Evolutionary conservation across 176 grass and related monocot genomes (phyloP).

Genomic region (Eragrostis curvula): DNA sequence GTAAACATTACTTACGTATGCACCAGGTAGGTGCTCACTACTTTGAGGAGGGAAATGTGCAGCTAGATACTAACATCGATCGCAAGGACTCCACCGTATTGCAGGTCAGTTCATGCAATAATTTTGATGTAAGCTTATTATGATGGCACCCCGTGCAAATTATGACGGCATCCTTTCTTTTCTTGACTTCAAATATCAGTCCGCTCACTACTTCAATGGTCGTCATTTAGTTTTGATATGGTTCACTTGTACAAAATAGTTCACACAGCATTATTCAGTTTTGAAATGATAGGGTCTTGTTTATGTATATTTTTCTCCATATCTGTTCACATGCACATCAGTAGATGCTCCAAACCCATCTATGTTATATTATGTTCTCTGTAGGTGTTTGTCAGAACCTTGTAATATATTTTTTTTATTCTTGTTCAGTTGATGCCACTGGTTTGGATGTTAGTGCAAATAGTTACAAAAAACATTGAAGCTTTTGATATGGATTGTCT

Average conservation of each 20-base stretch:
- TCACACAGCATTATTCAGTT: neutral
- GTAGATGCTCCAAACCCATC: neutral
- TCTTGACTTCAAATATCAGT: conserved; percentile 6
- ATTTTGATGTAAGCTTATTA: neutral
- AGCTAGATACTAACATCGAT: conserved; percentile 87
- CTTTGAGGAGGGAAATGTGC: conserved; percentile 99
- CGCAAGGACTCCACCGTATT: conserved; percentile 80
- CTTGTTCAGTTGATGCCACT: neutral
- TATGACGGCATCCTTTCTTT: neutral
- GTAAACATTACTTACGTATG: conserved; percentile 36
- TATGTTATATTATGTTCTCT: neutral
- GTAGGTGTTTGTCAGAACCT: neutral
- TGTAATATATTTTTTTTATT: neutral
- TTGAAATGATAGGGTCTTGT: neutral
- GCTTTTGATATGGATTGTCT: neutral
- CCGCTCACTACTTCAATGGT: neutral
- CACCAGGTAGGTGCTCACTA: conserved; percentile 92
- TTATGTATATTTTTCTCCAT: neutral
- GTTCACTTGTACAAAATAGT: neutral
- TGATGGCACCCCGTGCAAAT: neutral
- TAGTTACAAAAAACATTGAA: neutral
- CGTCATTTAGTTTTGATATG: neutral
- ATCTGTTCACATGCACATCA: neutral
- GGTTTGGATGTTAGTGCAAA: conserved; percentile 10
- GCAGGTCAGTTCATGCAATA: conserved; percentile 64